Base-by-base conservation (phyloP, 495 filamentous ascomycete genomes). In the Aspergillus indologenus region DNA sequence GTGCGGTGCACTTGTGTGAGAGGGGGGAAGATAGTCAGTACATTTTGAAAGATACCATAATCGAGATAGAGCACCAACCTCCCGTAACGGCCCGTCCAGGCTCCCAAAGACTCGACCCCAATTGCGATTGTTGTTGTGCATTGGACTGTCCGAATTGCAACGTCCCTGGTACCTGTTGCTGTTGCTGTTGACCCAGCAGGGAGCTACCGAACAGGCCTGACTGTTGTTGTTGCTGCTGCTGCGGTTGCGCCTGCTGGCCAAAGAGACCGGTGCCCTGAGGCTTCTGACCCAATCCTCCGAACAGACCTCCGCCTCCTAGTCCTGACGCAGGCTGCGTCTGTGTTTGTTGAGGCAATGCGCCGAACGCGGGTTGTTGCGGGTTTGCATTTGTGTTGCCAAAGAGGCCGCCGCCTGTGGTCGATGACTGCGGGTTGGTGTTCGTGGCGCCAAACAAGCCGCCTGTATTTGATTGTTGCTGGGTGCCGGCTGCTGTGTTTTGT, bases 1-100 rank as follows among this genome's bases (percentile, higher is more conserved):
- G 90, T 85, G 64, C 91, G 93, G 66, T 94, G 90, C 53, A 80
- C 77, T 79, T n/a, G n/a, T n/a, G n/a, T n/a, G n/a, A 40, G 34
- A 2, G 34, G 40, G 34, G 31, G 21, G 23, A 48, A 17, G 3
- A 22, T 2, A 19, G n/a, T 51, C 24, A 29, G 23, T n/a, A 31
- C 15, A 31, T 18, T 12, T 8, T 6, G 2, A 18, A 14, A 5
- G 7, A 18, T 1, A 23, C 45, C 1, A 21, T 17, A 2, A 26
- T 17, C 26, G 34, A 29, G 26, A 29, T 40, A 17, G n/a, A 50
- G 8, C 9, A 59, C 65, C 60, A 54, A 75, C 73, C 75, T 65
- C 77, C 77, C 46, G 75, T 78, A 19, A 80, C 72, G 19, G 74
- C 75, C 49, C 75, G 74, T 22, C 76, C 78, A 14, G 79, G 76